Base-by-base conservation (phyloP, 768 basidiomycete genomes). In the Amyloporia xantha region DNA sequence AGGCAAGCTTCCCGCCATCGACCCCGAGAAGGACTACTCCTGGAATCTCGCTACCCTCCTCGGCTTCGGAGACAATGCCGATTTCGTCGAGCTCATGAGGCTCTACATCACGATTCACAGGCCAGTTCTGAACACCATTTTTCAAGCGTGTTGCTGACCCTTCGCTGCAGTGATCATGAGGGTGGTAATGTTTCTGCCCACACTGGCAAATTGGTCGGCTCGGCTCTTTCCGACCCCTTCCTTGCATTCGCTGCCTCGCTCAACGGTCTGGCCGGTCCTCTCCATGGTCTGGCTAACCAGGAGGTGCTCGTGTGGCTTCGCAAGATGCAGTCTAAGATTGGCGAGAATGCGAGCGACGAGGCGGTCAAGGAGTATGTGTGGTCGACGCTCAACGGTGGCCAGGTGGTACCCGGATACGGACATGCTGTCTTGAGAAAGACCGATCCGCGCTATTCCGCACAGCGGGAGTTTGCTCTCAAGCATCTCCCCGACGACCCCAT, bases 121-220 rank as follows among this genome's bases (percentile, higher is more conserved):
- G 78, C 82, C 42, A 40, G 55, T 44, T 13, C 37, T 25, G 37
- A 20, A 20, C 28, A 5, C 30, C 13, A 43, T 17, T 20, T 9
- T 17, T n/a, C 38, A 46, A 1, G 3, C 23, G 24, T 3, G 5
- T 38, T 9, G 28, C 12, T 35, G 44, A 44, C 43, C 50, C 11
- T 38, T 39, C 38, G 27, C 33, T 24, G 24, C 19, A 86, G 86
- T 65, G 95, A 98, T 64, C 95, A 98, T 71, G 95, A 98, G 70
- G 95, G 95, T 66, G 95, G 95, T 39, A 98, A 98, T 59, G 95
- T 98, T 53, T 97, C 95, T 44, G 92, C 91, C 1, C 91, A 94
- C 74, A 87, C 91, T 19, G 89, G 89, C 50, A 91, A 94, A 68
- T 76, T 93, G 19, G 92, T 94, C 55, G 91, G 91, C 48, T 93